Percentiles rank a stretch among this genome's conserved stretches.
Conservation (phyloP, 495 filamentous ascomycete genomes). For the Penicillium arizonense region DNA sequence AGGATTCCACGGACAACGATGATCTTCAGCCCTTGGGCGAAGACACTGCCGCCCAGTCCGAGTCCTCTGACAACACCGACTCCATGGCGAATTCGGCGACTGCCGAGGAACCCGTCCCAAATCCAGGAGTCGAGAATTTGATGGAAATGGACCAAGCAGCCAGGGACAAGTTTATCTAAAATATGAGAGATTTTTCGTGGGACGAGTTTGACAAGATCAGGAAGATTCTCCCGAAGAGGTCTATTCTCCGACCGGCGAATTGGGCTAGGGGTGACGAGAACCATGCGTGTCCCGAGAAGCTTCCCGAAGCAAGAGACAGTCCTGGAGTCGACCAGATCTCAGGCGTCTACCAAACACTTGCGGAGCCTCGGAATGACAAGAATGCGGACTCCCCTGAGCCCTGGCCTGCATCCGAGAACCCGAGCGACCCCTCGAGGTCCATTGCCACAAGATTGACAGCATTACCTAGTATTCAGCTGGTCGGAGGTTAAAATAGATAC, state of each 20-base stretch:
- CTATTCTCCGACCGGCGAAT: background rate
- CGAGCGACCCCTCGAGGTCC: background rate
- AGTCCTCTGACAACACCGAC: too few species aligned
- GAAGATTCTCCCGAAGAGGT: background rate
- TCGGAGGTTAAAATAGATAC: background rate
- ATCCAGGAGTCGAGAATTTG: too few species aligned
- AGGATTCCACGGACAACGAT: too few species aligned
- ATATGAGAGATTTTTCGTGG: too few species aligned
- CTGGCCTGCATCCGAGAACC: background rate
- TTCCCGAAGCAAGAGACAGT: conserved; percentile 1
- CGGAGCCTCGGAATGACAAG: background rate
- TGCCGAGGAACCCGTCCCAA: too few species aligned
- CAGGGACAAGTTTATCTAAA: too few species aligned
- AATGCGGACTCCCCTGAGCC: background rate
- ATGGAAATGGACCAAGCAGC: too few species aligned
- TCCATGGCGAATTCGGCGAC: too few species aligned
- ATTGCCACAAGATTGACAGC: background rate
- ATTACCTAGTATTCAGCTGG: background rate
- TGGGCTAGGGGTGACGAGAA: background rate
- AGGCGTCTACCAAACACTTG: conserved; percentile 11
- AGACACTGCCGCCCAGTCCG: too few species aligned
- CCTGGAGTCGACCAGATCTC: conserved; percentile 5
- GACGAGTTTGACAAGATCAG: background rate
- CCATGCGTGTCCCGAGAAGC: conserved; percentile 1
- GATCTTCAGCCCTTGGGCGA: too few species aligned